phyloP scores from a whole-genome alignment of 2,329 filamentous ascomycete species.

The Aspergillus japonicus region DNA sequence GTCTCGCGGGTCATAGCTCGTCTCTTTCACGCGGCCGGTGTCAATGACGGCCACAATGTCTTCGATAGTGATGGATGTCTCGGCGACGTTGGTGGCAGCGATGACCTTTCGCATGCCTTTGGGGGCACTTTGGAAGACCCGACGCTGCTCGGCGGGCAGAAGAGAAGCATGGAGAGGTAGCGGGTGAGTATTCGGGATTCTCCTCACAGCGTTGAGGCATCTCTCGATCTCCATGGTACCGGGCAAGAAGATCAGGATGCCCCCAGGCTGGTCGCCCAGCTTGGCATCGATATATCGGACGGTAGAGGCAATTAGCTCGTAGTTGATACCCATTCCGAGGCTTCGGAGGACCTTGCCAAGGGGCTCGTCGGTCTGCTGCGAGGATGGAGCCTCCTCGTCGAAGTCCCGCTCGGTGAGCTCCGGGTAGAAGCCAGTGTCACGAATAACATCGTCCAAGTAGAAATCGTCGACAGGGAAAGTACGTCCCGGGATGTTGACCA shows the following conservation, averaged over 20 bases:
- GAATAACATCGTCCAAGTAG: constrained; percentile 84
- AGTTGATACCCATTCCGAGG: constrained; percentile 84
- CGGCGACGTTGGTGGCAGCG: constrained; percentile 92
- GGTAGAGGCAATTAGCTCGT: constrained; percentile 77
- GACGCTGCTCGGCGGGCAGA: constrained; percentile 80
- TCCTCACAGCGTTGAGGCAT: constrained; percentile 66
- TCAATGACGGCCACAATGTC: constrained; percentile 96
- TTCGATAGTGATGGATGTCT: constrained; percentile 98
- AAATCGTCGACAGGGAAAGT: constrained; percentile 88
- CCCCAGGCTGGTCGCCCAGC: constrained; percentile 71
- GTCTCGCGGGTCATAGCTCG: constrained; percentile 83
- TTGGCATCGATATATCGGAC: constrained; percentile 79
- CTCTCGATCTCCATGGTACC: constrained; percentile 89
- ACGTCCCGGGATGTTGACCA: constrained; percentile 81
- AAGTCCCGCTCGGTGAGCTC: constrained; percentile 31
- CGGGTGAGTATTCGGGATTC: constrained; percentile 68
- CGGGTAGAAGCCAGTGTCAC: constrained; percentile 69
- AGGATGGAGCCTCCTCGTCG: constrained; percentile 38
- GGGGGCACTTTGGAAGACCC: constrained; percentile 77
- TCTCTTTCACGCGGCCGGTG: constrained; percentile 93
- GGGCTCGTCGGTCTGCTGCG: constrained; percentile 47
- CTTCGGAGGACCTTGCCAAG: constrained; percentile 69
- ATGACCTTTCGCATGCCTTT: constrained; percentile 85
- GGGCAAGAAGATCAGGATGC: constrained; percentile 92
- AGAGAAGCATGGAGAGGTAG: constrained; percentile 90